Conservation (phyloP, 2,329 filamentous ascomycete species). For the Monosporascus sp. region DNA sequence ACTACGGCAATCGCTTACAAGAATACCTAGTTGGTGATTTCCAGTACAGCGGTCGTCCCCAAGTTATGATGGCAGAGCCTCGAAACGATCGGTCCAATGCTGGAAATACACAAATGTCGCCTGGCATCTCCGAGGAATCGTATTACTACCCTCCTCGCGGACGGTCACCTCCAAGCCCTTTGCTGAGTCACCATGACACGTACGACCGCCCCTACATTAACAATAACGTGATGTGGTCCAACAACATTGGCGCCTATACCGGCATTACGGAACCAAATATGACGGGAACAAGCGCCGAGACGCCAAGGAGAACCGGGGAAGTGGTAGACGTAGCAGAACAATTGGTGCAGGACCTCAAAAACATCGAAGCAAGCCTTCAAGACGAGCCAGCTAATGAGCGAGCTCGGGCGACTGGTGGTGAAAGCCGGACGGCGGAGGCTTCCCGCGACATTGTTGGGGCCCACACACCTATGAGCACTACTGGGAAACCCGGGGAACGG, state of each 20-base stretch:
- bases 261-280: constrained; percentile 7
- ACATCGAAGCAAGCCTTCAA: constrained; percentile 12
- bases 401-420: constrained; percentile 13
- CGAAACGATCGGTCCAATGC: constrained; percentile 39
- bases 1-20: constrained; percentile 34
- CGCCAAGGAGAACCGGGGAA: constrained; percentile 11
- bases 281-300: constrained; percentile 14
- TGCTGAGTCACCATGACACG: constrained; percentile 37
- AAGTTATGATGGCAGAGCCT: constrained; percentile 36
- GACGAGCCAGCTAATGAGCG: constrained; percentile 12
- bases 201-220: constrained; percentile 23
- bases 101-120: constrained; percentile 29
- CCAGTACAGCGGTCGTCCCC: constrained; percentile 27
- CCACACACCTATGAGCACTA: constrained; percentile 4
- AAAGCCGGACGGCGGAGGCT: constrained; percentile 13
- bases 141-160: constrained; percentile 44
- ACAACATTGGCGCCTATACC: constrained; percentile 9
- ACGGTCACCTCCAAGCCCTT: constrained; percentile 48
- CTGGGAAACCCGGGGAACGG: constrained; percentile 8
- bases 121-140: constrained; percentile 33
- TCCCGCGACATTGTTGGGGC: constrained; percentile 7
- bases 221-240: constrained; percentile 16
- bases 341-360: constrained; percentile 16
- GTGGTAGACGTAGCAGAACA: constrained; percentile 8
- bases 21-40: constrained; percentile 34